Percentiles rank a stretch among this genome's conserved stretches.
These are phyloP conservation scores for Epichloe sylvatica DNA, from an alignment of 2,329 filamentous ascomycete species.

Conservation along the genomic window DNA sequence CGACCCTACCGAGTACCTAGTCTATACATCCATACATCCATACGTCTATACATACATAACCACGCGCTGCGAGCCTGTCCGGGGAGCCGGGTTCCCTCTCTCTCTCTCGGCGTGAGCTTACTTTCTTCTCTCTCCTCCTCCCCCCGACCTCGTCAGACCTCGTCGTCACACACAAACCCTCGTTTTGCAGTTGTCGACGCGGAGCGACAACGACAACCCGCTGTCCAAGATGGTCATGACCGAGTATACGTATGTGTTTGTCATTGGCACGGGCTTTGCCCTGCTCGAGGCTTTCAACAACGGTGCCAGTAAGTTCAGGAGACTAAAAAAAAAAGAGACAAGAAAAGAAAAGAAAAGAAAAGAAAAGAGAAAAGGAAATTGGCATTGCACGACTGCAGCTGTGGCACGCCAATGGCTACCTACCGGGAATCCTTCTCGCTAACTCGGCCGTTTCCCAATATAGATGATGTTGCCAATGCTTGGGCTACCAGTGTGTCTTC, in stretches of 20 bases:
- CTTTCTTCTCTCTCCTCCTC: not conserved
- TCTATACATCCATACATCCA: too few species aligned
- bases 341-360: too few species aligned
- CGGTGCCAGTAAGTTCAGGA: conserved; percentile 50
- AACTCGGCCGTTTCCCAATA: not conserved
- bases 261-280: conserved; percentile 62
- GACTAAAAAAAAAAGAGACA: not conserved
- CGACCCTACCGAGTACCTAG: not conserved
- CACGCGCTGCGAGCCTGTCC: not conserved
- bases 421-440: conserved; percentile 1
- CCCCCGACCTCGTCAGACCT: not conserved
- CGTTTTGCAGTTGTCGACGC: conserved; percentile 1
- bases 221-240: conserved; percentile 38
- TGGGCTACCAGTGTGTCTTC: conserved; percentile 71
- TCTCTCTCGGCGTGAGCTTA: not conserved
- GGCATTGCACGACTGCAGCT: too few species aligned
- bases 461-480: conserved; percentile 72
- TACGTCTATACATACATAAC: not conserved
- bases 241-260: conserved; percentile 58
- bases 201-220: not conserved
- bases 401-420: too few species aligned
- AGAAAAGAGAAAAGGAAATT: not conserved
- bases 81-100: not conserved
- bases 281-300: conserved; percentile 68
- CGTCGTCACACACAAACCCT: not conserved